Percentiles rank a stretch among this genome's conserved stretches.
phyloP scores from a whole-genome alignment of 2,329 filamentous ascomycete species.

The Cladophialophora immunda region DNA sequence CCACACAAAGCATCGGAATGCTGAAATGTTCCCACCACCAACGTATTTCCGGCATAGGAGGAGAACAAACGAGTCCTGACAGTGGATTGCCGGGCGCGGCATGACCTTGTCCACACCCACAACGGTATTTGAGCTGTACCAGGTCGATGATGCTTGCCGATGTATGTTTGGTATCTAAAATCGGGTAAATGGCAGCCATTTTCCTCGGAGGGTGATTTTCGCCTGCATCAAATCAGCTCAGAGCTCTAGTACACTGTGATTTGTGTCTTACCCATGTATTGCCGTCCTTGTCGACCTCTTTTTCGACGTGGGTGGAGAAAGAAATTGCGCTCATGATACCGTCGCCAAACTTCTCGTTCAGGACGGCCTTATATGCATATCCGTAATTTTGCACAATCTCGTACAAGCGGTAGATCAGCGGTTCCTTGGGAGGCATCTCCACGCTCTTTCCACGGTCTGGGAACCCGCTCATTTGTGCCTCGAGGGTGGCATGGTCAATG shows the following conservation, averaged over 20 bases:
- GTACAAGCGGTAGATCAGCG: constrained; percentile 87
- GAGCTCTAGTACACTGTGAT: neutral
- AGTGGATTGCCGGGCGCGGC: neutral
- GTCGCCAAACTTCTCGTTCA: constrained; percentile 94
- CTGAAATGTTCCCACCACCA: neutral
- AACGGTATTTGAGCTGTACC: neutral
- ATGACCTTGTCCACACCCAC: neutral
- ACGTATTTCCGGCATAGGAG: neutral
- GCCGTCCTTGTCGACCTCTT: constrained; percentile 87
- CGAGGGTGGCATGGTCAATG: constrained; percentile 65
- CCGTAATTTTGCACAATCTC: constrained; percentile 98
- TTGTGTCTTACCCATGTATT: constrained; percentile 66
- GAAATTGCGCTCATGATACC: constrained; percentile 97
- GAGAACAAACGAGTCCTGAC: neutral
- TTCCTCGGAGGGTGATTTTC: constrained; percentile 81
- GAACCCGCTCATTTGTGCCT: constrained; percentile 72
- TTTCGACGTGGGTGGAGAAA: constrained; percentile 90
- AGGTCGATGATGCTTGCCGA: neutral
- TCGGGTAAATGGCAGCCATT: constrained; percentile 70
- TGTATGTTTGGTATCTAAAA: constrained; percentile 45
- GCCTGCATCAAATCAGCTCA: constrained; percentile 52
- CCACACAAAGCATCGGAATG: constrained; percentile 20
- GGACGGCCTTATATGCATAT: constrained; percentile 90
- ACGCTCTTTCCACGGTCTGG: constrained; percentile 82
- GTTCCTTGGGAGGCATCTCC: constrained; percentile 85